These are phyloP conservation scores for Barnettozyma californica DNA, from an alignment of 805 yeast species.

Conservation along the genomic window DNA sequence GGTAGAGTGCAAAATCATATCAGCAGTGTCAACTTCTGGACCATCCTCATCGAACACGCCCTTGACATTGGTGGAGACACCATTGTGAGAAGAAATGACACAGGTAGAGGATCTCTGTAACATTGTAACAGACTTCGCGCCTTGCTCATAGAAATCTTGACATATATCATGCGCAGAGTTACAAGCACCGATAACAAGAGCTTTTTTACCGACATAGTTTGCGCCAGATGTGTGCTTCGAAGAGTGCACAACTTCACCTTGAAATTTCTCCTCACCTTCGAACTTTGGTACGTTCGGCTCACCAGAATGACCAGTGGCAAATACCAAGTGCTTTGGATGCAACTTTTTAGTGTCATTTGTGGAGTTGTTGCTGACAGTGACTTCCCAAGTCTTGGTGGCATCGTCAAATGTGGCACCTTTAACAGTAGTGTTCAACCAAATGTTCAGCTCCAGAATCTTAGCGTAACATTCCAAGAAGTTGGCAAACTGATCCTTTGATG, in stretches of 20 bases:
- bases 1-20: slow-evolving; percentile 30
- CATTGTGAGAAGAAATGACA: slow-evolving; percentile 34
- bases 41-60: slow-evolving; percentile 35
- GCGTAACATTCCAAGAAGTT: slow-evolving; percentile 39
- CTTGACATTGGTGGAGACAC: slow-evolving; percentile 27
- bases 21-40: slow-evolving; percentile 34
- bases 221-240: slow-evolving; percentile 38
- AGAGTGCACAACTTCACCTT: slow-evolving; percentile 37
- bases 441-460: slow-evolving; percentile 35
- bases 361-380: slow-evolving; percentile 26
- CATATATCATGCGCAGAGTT: slow-evolving; percentile 43
- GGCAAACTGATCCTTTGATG: slow-evolving; percentile 41
- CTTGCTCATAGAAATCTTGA: slow-evolving; percentile 41
- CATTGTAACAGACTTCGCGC: slow-evolving; percentile 35
- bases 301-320: slow-evolving; percentile 44
- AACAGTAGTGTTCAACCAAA: slow-evolving; percentile 31
- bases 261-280: slow-evolving; percentile 32
- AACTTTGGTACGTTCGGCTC: slow-evolving; percentile 39
- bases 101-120: slow-evolving; percentile 42
- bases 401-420: slow-evolving; percentile 30
- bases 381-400: slow-evolving; percentile 28
- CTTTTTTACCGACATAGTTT: slow-evolving; percentile 36
- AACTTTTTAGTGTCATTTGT: slow-evolving; percentile 24
- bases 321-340: slow-evolving; percentile 34
- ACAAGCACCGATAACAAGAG: slow-evolving; percentile 41